These are phyloP conservation scores for Gentiana macrophylla DNA, from an alignment of 257 asterid genomes.

Conservation along the genomic window DNA sequence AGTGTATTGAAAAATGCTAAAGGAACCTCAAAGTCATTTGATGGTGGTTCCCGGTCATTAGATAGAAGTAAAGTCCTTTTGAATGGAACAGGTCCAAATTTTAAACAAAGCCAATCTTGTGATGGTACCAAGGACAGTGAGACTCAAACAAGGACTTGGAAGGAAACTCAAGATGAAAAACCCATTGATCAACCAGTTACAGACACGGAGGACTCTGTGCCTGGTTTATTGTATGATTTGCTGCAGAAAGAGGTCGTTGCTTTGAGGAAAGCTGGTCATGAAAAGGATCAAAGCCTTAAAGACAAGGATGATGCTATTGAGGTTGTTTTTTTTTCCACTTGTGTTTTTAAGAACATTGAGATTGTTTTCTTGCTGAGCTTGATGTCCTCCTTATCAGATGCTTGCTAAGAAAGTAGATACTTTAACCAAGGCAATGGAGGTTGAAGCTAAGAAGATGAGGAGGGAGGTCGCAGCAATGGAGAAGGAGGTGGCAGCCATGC, in stretches of 20 bases:
- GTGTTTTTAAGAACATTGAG: background rate
- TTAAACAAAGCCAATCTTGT: conserved; percentile 83
- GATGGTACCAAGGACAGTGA: conserved; percentile 78
- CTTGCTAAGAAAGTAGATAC: conserved; percentile 95
- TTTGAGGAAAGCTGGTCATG: conserved; percentile 82
- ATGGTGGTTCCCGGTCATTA: conserved; percentile 85
- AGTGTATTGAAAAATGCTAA: conserved; percentile 85
- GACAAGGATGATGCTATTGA: conserved; percentile 98
- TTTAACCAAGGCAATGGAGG: conserved; percentile 94
- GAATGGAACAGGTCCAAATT: conserved; percentile 79
- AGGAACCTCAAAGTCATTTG: conserved; percentile 96
- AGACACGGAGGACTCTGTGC: conserved; percentile 70
- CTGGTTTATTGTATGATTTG: conserved; percentile 71
- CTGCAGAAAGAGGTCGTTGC: conserved; percentile 86
- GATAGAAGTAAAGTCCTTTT: conserved; percentile 78
- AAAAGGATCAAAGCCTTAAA: conserved; percentile 94
- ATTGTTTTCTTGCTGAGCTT: conserved; percentile 11
- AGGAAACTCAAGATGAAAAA: conserved; percentile 60
- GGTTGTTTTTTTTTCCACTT: conserved; percentile 34
- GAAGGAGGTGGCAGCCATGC: conserved; percentile 98
- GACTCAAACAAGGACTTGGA: conserved; percentile 46
- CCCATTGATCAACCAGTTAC: conserved; percentile 41
- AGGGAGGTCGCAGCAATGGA: conserved; percentile 98
- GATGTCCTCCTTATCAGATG: conserved; percentile 42
- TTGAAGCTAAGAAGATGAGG: conserved; percentile 97